Conservation (phyloP, 805 yeast genomes). For the Hemisphaericaspora nanyangensis region DNA sequence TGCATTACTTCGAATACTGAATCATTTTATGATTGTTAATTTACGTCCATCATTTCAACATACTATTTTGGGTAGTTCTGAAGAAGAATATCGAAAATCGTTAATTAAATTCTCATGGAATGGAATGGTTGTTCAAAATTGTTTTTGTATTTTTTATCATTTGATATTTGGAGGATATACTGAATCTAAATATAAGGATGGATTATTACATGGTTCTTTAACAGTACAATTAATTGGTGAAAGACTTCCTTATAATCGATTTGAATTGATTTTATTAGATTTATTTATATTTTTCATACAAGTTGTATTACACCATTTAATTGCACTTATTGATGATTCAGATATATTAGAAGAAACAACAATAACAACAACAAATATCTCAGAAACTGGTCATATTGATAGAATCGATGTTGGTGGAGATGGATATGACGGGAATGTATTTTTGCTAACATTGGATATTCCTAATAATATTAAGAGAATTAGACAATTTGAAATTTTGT, state of each 20-base stretch:
- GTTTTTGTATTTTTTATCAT: constrained; percentile 22
- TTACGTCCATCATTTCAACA: constrained; percentile 21
- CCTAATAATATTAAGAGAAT: constrained; percentile 12
- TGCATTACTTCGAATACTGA: constrained; percentile 21
- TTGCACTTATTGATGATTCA: constrained; percentile 30
- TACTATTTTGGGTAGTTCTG: constrained; percentile 8
- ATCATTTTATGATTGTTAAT: constrained; percentile 26
- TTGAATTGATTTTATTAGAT: constrained; percentile 27
- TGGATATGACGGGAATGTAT: constrained; percentile 39
- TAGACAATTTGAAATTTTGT: constrained; percentile 3
- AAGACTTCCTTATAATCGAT: constrained; percentile 20
- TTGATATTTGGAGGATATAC: constrained; percentile 23
- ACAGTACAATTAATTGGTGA: constrained; percentile 40
- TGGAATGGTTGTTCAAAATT: constrained; percentile 20
- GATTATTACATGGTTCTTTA: constrained; percentile 29
- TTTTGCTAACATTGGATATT: constrained; percentile 24
- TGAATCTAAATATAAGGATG: constrained; percentile 12
- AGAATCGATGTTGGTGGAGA: constrained; percentile 22
- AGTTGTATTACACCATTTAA: constrained; percentile 27
- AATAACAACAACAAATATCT: not conserved
- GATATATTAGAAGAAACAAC: constrained; percentile 16
- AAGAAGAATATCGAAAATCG: constrained; percentile 25
- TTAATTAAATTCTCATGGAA: constrained; percentile 24
- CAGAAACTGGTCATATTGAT: constrained; percentile 12
- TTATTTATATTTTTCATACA: constrained; percentile 22